Base-by-base conservation (phyloP, 352 stramenopile species). In the Phytophthora europaea region DNA sequence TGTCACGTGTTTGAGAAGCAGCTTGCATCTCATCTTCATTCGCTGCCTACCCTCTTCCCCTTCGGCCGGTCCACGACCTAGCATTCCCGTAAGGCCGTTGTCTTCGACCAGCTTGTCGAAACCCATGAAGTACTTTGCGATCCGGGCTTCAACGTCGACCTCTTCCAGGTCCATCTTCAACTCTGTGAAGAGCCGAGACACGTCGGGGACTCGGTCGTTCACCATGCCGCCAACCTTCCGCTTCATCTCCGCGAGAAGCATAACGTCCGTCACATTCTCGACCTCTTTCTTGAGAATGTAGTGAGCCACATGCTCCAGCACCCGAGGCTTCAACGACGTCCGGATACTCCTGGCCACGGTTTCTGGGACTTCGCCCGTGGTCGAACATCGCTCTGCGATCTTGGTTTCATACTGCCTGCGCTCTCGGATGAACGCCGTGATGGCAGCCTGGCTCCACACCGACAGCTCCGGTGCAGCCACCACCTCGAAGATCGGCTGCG, bases 211-310 rank as follows among this genome's bases (percentile, higher is more conserved):
- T 12, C 47, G 47, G 47, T 45, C 64, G 22, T 65, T 65, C 33
- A 61, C 15, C 33, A 71, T 71, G 10, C 20, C 20, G 16, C 33
- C 69, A 51, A 64, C 47, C 48, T 73, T 70, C 20, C 40, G 18
- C 20, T 52, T 71, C 23, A 79, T 79, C 20, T 69, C 48, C 1
- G 18, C 18, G 0, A 67, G 2, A 20, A 75, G 18, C 20, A 65
- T 67, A 26, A 73, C 73, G 0, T 80, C 73, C 1, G 63, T 67
- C 52, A 75, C 33, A 23, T 60, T 54, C 15, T 51, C 56, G 31
- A 65, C 22, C 50, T 58, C n/a, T 34, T 70, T 51, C 34, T 69
- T 69, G n/a, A 75, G 34, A 26, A 75, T 70, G 33, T 72, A 79
- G 33, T 56, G 56, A 38, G 50, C 67, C 6, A 75, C 28, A 20